phyloP scores from a whole-genome alignment of 2,329 filamentous ascomycete species.

The Verticillium longisporum region DNA sequence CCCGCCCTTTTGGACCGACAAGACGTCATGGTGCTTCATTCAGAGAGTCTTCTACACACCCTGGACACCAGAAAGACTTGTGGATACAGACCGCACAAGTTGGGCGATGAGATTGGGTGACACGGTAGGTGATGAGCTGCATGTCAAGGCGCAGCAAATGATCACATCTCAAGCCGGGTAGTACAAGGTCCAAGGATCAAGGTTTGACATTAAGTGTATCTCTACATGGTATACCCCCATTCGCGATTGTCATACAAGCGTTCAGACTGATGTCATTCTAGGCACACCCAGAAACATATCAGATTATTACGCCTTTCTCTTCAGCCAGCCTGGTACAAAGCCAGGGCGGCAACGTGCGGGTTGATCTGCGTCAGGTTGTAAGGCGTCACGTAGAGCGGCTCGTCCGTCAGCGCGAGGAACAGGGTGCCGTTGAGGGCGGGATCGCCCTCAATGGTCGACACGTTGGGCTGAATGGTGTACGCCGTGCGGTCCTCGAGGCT shows the following conservation, averaged over 20 bases:
- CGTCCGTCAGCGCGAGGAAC: constrained; percentile 70
- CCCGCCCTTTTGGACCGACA: neutral
- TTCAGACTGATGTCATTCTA: neutral
- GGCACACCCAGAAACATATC: neutral
- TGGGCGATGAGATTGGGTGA: neutral
- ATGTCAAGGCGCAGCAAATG: no score
- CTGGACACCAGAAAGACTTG: neutral
- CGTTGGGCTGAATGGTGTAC: constrained; percentile 66
- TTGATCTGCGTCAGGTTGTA: constrained; percentile 72
- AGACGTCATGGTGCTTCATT: neutral
- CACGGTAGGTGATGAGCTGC: no score
- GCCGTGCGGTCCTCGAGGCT: constrained; percentile 42
- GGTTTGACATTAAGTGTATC: neutral
- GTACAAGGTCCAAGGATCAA: neutral
- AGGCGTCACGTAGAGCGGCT: constrained; percentile 60
- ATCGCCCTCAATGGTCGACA: constrained; percentile 59
- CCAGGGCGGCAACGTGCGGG: constrained; percentile 67
- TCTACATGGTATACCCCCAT: neutral
- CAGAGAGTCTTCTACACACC: neutral
- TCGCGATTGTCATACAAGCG: neutral
- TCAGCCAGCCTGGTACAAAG: constrained; percentile 66
- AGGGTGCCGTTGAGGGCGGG: constrained; percentile 71
- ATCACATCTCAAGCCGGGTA: neutral
- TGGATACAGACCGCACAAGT: neutral
- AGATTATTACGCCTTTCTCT: neutral